These are phyloP conservation scores for Phytophthora aleatoria DNA, from an alignment of 352 stramenopile species.

Conservation along the genomic window DNA sequence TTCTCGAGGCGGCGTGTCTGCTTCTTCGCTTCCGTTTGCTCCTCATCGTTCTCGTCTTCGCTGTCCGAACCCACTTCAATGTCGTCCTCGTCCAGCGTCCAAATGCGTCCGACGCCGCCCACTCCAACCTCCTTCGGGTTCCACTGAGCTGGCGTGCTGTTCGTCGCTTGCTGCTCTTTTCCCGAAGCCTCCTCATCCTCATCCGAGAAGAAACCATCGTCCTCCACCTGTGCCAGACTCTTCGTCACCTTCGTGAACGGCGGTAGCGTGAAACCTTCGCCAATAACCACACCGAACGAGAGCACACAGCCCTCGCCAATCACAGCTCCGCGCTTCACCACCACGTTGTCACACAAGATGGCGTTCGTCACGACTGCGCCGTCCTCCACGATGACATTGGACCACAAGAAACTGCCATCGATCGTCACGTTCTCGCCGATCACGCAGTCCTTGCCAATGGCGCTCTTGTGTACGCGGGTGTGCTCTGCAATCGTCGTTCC, in stretches of 20 bases:
- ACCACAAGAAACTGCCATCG: constrained; percentile 82
- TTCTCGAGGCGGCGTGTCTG: constrained; percentile 53
- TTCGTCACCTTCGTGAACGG: constrained; percentile 87
- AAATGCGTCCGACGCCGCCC: constrained; percentile 72
- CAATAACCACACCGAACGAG: constrained; percentile 84
- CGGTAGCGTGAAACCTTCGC: constrained; percentile 64
- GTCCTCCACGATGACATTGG: constrained; percentile 83
- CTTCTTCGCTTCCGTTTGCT: constrained; percentile 33
- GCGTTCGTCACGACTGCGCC: constrained; percentile 71
- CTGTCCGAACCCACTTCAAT: constrained; percentile 76
- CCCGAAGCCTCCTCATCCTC: constrained; percentile 45
- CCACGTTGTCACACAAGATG: constrained; percentile 86
- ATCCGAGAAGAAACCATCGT: constrained; percentile 81
- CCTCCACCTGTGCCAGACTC: constrained; percentile 46
- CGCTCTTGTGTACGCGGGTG: constrained; percentile 59
- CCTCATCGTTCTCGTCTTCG: constrained; percentile 58
- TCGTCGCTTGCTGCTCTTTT: constrained; percentile 11
- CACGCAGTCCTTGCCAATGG: constrained; percentile 70
- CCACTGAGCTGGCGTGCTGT: constrained; percentile 45
- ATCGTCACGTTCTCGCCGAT: constrained; percentile 80
- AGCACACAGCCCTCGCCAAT: constrained; percentile 80
- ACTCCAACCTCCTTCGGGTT: constrained; percentile 69
- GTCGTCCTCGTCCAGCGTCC: constrained; percentile 86
- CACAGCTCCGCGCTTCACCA: constrained; percentile 68
- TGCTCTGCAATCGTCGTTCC: constrained; percentile 61